Conservation (phyloP, 2,329 filamentous ascomycete species). For the Botrytis byssoidea region DNA sequence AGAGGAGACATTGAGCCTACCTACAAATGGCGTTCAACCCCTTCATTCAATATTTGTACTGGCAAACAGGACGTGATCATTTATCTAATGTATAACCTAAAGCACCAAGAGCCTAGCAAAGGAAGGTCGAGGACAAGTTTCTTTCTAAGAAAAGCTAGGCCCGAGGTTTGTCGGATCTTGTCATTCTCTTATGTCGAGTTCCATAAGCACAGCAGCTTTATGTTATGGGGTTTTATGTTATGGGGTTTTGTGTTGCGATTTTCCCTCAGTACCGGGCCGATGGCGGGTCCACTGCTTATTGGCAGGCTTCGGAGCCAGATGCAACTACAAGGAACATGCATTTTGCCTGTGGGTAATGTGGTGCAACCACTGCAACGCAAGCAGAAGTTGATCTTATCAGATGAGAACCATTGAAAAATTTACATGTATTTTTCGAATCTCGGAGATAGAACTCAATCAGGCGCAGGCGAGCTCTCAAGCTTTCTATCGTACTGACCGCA, state of each 20-base stretch:
- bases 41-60: neutral
- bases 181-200: neutral
- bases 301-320: neutral
- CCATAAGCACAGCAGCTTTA: neutral
- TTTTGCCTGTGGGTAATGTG: neutral
- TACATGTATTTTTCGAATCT: neutral
- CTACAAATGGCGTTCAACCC: neutral
- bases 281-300: neutral
- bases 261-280: neutral
- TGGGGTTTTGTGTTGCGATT: too few species aligned
- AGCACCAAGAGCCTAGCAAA: neutral
- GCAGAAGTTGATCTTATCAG: conserved; percentile 3
- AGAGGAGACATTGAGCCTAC: neutral
- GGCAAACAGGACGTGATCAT: neutral
- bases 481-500: neutral
- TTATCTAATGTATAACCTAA: neutral
- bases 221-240: too few species aligned
- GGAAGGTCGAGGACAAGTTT: neutral
- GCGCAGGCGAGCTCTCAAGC: neutral
- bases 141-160: neutral
- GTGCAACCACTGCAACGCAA: neutral
- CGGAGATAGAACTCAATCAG: neutral
- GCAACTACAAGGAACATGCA: conserved; percentile 8
- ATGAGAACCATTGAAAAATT: neutral
- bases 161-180: neutral